Conservation (phyloP, 176 grass and related monocot genomes). For the Triticum dicoccoides region DNA sequence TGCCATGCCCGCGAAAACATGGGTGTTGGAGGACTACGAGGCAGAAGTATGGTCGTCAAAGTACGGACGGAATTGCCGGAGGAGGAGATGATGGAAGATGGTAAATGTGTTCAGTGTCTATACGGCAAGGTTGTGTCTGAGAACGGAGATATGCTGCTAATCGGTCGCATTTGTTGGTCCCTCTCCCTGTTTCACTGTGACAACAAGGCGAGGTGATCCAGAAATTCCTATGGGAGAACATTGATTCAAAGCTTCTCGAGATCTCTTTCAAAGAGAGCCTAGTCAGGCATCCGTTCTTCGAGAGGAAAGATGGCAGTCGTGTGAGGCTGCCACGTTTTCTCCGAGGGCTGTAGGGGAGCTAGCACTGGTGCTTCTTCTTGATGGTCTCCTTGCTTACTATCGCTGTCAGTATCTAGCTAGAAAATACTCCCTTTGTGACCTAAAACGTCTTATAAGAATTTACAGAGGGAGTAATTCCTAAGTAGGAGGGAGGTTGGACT, state of each 20-base stretch:
- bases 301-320: no score
- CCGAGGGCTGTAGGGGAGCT: no score
- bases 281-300: neutral
- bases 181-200: neutral
- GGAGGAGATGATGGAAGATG: neutral
- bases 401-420: no score
- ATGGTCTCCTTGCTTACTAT: no score
- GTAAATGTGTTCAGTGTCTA: neutral
- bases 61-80: neutral
- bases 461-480: no score
- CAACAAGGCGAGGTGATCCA: neutral
- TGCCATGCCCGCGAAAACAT: neutral
- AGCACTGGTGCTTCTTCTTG: no score
- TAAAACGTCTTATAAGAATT: no score
- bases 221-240: neutral
- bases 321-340: no score
- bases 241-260: neutral
- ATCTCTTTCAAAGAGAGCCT: constrained; percentile 14
- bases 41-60: neutral
- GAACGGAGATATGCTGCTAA: neutral
- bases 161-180: neutral
- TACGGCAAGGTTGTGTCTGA: neutral
- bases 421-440: no score
- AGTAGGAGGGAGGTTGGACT: no score
- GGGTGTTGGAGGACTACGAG: neutral